A percentile compares a stretch with the other conserved stretches of the same genome.
Conservation (phyloP, 2,329 filamentous ascomycete genomes). For the Diaporthe humulicola region DNA sequence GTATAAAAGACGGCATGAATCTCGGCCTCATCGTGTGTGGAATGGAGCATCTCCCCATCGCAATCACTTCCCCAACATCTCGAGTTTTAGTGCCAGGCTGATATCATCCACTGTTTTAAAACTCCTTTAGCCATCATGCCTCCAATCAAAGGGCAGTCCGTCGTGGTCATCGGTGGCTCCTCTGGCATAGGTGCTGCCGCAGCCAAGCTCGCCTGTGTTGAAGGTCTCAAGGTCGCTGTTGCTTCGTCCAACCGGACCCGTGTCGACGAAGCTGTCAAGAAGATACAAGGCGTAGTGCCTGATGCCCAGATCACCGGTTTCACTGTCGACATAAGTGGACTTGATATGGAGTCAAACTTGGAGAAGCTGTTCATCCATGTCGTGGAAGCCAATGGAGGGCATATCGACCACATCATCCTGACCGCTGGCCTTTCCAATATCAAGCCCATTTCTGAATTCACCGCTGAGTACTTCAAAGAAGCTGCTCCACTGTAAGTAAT, state of each 20-base stretch:
- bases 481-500: conserved; percentile 54
- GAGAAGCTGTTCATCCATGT: conserved; percentile 52
- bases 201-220: conserved; percentile 33
- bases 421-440: conserved; percentile 61
- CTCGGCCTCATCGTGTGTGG: background rate
- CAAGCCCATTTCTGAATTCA: conserved; percentile 53
- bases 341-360: conserved; percentile 59
- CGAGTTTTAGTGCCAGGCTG: background rate
- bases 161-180: conserved; percentile 35
- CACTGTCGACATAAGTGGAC: conserved; percentile 58
- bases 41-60: background rate
- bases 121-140: background rate
- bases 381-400: conserved; percentile 45
- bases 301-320: conserved; percentile 54
- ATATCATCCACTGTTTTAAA: background rate
- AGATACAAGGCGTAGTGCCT: conserved; percentile 35
- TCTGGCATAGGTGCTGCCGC: conserved; percentile 36
- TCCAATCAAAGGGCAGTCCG: conserved; percentile 28
- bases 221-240: conserved; percentile 31
- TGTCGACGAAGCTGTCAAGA: conserved; percentile 26
- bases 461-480: conserved; percentile 53
- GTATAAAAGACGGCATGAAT: background rate
- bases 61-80: background rate
- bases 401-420: conserved; percentile 64
- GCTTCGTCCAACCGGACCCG: conserved; percentile 33